A percentile compares a stretch with the other conserved stretches of the same genome.
phyloP scores from a whole-genome alignment of 805 yeast species.

The Wickerhamiella qilinensis region DNA sequence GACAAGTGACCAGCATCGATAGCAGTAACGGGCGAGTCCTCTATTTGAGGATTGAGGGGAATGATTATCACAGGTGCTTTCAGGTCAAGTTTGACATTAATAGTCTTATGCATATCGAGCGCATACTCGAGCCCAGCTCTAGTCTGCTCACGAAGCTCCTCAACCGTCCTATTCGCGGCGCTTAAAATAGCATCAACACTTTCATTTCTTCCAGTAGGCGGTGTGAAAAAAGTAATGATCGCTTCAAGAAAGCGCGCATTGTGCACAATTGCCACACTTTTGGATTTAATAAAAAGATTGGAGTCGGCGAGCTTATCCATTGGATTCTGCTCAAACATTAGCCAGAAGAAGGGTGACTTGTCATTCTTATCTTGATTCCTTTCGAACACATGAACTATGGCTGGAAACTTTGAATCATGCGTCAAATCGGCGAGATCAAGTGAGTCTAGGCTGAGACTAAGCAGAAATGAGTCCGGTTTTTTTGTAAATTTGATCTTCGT shows the following conservation, averaged over 20 bases:
- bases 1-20: constrained; percentile 94
- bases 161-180: constrained; percentile 92
- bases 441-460: constrained; percentile 62
- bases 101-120: constrained; percentile 83
- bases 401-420: constrained; percentile 60
- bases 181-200: constrained; percentile 80
- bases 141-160: constrained; percentile 78
- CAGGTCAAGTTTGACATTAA: constrained; percentile 69
- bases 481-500: constrained; percentile 58
- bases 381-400: constrained; percentile 33
- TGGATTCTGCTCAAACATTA: constrained; percentile 76
- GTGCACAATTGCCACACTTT: constrained; percentile 79
- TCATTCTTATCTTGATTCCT: constrained; percentile 1
- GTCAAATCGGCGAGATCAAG: constrained; percentile 82
- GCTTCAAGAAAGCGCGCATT: constrained; percentile 73
- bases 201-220: constrained; percentile 72
- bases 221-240: constrained; percentile 59
- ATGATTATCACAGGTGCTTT: constrained; percentile 85
- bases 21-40: constrained; percentile 77
- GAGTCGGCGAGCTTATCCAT: constrained; percentile 74
- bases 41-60: constrained; percentile 59
- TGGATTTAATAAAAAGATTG: constrained; percentile 50
- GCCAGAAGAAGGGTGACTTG: constrained; percentile 40
- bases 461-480: constrained; percentile 60
- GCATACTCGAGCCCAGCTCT: constrained; percentile 87